These are phyloP conservation scores for Botrytis squamosa DNA, from an alignment of 2,329 filamentous ascomycete genomes.

Conservation along the genomic window DNA sequence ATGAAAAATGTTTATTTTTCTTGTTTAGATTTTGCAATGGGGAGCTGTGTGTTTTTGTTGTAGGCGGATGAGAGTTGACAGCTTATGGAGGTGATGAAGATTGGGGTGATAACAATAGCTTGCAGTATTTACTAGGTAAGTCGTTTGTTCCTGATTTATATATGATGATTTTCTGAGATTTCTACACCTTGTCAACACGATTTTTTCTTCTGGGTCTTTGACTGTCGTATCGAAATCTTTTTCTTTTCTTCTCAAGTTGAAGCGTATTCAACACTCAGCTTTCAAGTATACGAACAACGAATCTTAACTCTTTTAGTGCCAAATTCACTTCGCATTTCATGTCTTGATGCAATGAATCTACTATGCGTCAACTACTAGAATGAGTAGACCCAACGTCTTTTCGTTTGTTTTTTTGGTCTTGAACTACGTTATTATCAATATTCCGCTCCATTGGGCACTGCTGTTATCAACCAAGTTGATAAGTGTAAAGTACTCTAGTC, in stretches of 20 bases:
- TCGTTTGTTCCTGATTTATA: not conserved
- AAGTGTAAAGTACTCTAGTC: no score
- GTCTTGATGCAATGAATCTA: no score
- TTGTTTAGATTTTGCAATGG: not conserved
- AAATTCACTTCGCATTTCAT: no score
- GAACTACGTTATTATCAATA: not conserved
- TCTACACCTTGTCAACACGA: no score
- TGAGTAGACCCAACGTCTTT: no score
- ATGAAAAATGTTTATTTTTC: not conserved
- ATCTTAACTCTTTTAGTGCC: no score
- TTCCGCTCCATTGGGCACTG: not conserved
- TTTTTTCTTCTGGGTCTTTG: not conserved
- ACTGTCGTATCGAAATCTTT: accelerated
- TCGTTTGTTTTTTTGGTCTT: no score
- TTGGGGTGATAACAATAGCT: not conserved
- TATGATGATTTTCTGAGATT: not conserved
- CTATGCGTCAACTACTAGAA: no score
- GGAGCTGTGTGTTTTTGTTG: not conserved
- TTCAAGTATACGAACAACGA: no score
- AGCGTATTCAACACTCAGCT: not conserved
- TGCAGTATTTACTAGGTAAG: not conserved
- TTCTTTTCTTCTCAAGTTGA: not conserved
- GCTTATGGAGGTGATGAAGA: not conserved
- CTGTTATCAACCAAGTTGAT: no score
- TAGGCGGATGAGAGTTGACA: not conserved